Percentiles rank a stretch among this genome's conserved stretches.
phyloP scores from a whole-genome alignment of 192 early-diverging fungal species.

The Podochytrium sp. region DNA sequence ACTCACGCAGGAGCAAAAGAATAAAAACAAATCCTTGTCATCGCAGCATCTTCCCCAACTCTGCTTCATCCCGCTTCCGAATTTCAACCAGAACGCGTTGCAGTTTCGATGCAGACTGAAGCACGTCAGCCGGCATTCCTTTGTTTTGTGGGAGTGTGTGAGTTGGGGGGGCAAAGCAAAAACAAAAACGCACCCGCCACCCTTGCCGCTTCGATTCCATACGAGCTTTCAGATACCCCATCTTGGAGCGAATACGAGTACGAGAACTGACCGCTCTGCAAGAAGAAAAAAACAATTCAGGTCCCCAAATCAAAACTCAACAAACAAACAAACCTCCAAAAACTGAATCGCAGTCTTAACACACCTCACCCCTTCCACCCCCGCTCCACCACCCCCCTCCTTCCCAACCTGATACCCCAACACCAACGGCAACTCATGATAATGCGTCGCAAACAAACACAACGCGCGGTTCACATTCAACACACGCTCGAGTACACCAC shows the following conservation, averaged over 20 bases:
- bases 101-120: background rate
- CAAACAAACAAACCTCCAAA: background rate
- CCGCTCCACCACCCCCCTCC: background rate
- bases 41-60: background rate
- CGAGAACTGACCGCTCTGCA: constrained; percentile 44
- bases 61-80: background rate
- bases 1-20: no score
- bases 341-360: constrained; percentile 28
- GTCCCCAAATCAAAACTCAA: background rate
- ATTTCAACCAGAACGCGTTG: constrained; percentile 4
- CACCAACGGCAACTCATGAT: constrained; percentile 63
- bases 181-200: constrained; percentile 61
- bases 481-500: constrained; percentile 64
- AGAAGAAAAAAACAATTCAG: background rate
- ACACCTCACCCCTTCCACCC: constrained; percentile 1
- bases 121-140: constrained; percentile 15
- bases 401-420: background rate
- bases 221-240: constrained; percentile 68
- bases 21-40: background rate
- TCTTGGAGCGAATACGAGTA: constrained; percentile 69
- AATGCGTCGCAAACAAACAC: constrained; percentile 82
- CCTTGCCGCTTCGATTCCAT: constrained; percentile 75
- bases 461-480: constrained; percentile 51
- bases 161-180: no score
- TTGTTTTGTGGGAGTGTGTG: background rate